Evolutionary conservation across 1,284 basidiomycete species (phyloP).

Genomic region (Puccinia novopanici): DNA sequence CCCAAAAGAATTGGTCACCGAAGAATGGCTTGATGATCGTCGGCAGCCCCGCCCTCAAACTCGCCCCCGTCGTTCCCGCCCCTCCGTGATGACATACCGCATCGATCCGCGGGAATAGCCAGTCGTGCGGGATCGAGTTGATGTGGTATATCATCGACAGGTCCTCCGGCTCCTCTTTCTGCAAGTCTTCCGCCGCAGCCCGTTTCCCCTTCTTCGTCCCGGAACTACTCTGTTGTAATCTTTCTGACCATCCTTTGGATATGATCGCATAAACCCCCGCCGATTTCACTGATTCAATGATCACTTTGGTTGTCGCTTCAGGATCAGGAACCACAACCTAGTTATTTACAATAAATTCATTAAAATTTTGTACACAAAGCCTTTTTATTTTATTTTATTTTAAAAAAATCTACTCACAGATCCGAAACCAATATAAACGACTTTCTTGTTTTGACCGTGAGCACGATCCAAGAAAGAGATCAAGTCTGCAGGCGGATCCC

Average conservation of each 20-base stretch:
- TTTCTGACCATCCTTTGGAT: constrained; percentile 96
- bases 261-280: constrained; percentile 69
- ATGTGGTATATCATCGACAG: constrained; percentile 62
- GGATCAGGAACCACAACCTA: constrained; percentile 88
- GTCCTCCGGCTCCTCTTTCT: constrained; percentile 50
- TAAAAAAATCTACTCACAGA: constrained; percentile 61
- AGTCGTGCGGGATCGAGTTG: constrained; percentile 89
- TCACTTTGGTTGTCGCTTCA: constrained; percentile 81
- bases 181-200: constrained; percentile 47
- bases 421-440: constrained; percentile 98
- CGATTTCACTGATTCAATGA: constrained; percentile 77
- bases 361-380: background rate
- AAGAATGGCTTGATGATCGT: constrained; percentile 97
- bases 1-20: constrained; percentile 71
- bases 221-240: constrained; percentile 62
- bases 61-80: constrained; percentile 91
- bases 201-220: constrained; percentile 52
- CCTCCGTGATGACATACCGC: constrained; percentile 97
- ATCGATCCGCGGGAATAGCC: constrained; percentile 90
- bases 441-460: constrained; percentile 73
- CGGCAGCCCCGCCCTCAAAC: constrained; percentile 84
- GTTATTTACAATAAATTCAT: constrained; percentile 62
- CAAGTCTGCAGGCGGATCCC: constrained; percentile 78
- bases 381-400: no score
- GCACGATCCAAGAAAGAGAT: constrained; percentile 79